Evolutionary conservation across 2,329 filamentous ascomycete genomes (phyloP), one percentile per base, ranked within the genome.

Genomic region (Beauveria scarabaeidicola): DNA sequence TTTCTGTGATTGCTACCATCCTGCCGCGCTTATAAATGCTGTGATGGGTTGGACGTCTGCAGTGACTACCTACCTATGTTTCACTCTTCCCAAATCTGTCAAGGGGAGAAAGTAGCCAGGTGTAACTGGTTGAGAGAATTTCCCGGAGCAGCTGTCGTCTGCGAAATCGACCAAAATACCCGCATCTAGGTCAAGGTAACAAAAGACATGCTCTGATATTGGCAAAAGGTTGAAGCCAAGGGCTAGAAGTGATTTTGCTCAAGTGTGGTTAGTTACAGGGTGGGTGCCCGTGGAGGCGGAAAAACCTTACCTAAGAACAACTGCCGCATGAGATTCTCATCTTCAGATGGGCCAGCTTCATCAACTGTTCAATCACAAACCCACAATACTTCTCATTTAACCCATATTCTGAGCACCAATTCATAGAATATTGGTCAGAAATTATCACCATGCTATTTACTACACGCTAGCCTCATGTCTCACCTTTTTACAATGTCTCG

Each of bases 1-100:
- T 76, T 21, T 79, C 76, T 27, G 71, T 73, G 32, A 79, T 61
- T 1, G 25, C 19, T 3, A 40, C 21, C 50, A 54, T 58, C 1
- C 8, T 47, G 38, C 1, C 1, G n/a, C 19, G 4, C 3, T 23
- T 13, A 6, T 8, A 2, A 3, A 11, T 47, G 21, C 44, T 9
- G 11, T 47, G 11, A 8, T 25, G 43, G n/a, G 1, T 11, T 25
- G 1, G 29, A 32, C 2, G 32, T 36, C 32, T 13, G 32, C 11
- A 3, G 5, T 36, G 32, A 36, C 23, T 23, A 11, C 13, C 13
- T 6, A 5, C n/a, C n/a, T n/a, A n/a, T n/a, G n/a, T n/a, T n/a
- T 13, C 32, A 36, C 32, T 36, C 23, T 23, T 23, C 4, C 32
- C 29, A 32, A 32, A 11, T 32, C 11, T 36, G 32, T 6, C 29